Evolutionary conservation across 2,329 filamentous ascomycete genomes (phyloP).

Genomic region (Alternaria viburni): DNA sequence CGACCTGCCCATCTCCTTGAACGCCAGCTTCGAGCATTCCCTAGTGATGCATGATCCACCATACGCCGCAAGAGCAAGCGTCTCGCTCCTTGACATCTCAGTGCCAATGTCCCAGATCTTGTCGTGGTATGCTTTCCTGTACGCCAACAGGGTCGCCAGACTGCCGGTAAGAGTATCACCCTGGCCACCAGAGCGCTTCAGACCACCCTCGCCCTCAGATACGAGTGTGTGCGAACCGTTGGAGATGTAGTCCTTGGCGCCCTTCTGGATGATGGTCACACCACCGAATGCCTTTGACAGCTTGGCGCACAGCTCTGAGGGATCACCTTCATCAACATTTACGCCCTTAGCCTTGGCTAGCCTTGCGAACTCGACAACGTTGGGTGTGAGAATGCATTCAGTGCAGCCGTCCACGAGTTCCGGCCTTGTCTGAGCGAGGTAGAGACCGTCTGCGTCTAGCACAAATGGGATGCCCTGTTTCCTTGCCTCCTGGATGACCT

Average conservation of each 20-base stretch:
- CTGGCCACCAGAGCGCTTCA: constrained; percentile 92
- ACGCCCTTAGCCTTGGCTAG: constrained; percentile 78
- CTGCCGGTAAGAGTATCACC: constrained; percentile 93
- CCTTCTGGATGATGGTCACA: constrained; percentile 92
- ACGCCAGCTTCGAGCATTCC: constrained; percentile 88
- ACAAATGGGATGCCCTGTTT: constrained; percentile 78
- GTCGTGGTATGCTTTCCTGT: constrained; percentile 86
- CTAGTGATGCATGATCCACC: constrained; percentile 87
- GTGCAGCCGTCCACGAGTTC: constrained; percentile 80
- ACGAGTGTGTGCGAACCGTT: constrained; percentile 78
- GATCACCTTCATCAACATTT: constrained; percentile 61
- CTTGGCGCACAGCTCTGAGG: constrained; percentile 67
- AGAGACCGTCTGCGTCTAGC: constrained; percentile 87
- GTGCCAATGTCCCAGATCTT: constrained; percentile 72
- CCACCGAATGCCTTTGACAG: constrained; percentile 80
- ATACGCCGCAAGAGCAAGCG: constrained; percentile 79
- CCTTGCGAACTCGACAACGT: constrained; percentile 89
- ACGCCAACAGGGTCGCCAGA: constrained; percentile 86
- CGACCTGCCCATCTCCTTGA: constrained; percentile 81
- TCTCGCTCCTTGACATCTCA: constrained; percentile 63
- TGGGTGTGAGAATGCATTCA: constrained; percentile 89
- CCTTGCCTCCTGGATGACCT: constrained; percentile 79
- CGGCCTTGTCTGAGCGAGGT: constrained; percentile 76
- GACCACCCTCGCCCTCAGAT: constrained; percentile 78
- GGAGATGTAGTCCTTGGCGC: constrained; percentile 78